phyloP scores from a whole-genome alignment of 108 stramenopile genomes.

The Pseudonitzschia multiseries region DNA sequence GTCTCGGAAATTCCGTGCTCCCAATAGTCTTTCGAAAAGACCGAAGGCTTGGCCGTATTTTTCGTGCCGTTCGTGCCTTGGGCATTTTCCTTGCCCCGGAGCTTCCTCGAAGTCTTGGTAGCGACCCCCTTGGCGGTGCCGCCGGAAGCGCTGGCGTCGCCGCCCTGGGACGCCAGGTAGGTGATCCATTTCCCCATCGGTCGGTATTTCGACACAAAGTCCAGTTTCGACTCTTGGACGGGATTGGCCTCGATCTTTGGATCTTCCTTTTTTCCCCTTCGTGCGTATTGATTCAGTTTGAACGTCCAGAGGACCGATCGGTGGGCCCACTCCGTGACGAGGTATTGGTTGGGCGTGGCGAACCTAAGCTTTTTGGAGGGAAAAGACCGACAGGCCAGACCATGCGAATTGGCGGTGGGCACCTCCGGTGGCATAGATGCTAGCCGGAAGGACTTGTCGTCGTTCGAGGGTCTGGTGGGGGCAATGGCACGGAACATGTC shows the following conservation, averaged over 20 bases:
- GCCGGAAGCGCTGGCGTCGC: no score
- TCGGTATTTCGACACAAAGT: neutral
- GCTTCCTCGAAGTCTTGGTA: neutral
- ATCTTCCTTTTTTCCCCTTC: neutral
- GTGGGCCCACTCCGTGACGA: neutral
- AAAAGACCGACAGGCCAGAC: neutral
- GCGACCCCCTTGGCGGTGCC: no score
- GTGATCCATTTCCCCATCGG: constrained; percentile 10
- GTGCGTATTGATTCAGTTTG: neutral
- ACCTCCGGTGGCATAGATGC: neutral
- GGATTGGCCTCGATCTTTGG: neutral
- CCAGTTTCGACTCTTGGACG: neutral
- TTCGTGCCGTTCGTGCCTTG: no score
- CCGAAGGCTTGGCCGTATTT: no score
- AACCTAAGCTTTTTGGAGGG: neutral
- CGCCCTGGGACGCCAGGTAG: neutral
- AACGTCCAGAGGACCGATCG: constrained; percentile 4
- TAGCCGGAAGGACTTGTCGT: neutral
- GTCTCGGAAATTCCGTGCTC: neutral
- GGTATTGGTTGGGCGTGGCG: neutral
- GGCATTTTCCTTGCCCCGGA: neutral
- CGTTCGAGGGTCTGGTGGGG: neutral
- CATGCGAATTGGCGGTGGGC: neutral
- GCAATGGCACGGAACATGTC: neutral
- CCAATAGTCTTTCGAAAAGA: neutral